Conservation (phyloP, 495 filamentous ascomycete species). For the Penicillium chermesinum region DNA sequence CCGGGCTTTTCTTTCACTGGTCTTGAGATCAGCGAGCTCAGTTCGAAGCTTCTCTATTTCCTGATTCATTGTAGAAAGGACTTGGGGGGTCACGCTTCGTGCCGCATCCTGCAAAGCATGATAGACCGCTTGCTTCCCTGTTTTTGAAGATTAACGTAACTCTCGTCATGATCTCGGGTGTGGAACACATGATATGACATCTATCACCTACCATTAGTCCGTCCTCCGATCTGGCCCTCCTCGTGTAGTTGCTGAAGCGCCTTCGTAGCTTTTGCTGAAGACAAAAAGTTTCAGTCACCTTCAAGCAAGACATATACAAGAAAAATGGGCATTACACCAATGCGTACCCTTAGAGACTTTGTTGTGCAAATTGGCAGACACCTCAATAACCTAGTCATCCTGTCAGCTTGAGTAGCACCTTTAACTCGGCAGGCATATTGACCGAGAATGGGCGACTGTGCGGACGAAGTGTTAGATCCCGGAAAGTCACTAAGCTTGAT, state of each 20-base stretch:
- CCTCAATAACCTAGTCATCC: constrained; percentile 51
- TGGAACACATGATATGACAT: neutral
- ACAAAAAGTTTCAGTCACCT: constrained; percentile 21
- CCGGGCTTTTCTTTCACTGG: constrained; percentile 47
- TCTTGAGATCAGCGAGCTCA: constrained; percentile 43
- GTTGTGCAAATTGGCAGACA: constrained; percentile 63
- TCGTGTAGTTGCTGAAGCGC: constrained; percentile 59
- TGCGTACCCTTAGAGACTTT: constrained; percentile 57
- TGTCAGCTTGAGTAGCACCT: neutral
- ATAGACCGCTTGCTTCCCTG: constrained; percentile 62
- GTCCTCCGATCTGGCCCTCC: constrained; percentile 52
- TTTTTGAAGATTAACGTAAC: neutral
- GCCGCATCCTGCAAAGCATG: constrained; percentile 51
- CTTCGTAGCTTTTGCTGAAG: constrained; percentile 50
- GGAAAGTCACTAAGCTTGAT: neutral
- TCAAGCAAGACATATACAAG: neutral
- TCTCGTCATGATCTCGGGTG: neutral
- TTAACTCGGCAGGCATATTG: constrained; percentile 1
- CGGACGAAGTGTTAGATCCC: neutral
- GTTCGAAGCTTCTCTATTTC: constrained; percentile 47
- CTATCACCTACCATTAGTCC: constrained; percentile 44
- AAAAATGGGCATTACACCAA: neutral
- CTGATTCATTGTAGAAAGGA: constrained; percentile 42
- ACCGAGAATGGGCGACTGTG: constrained; percentile 59
- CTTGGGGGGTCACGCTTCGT: constrained; percentile 40